phyloP scores from a whole-genome alignment of 2,329 filamentous ascomycete genomes.

The Didymella pomorum region DNA sequence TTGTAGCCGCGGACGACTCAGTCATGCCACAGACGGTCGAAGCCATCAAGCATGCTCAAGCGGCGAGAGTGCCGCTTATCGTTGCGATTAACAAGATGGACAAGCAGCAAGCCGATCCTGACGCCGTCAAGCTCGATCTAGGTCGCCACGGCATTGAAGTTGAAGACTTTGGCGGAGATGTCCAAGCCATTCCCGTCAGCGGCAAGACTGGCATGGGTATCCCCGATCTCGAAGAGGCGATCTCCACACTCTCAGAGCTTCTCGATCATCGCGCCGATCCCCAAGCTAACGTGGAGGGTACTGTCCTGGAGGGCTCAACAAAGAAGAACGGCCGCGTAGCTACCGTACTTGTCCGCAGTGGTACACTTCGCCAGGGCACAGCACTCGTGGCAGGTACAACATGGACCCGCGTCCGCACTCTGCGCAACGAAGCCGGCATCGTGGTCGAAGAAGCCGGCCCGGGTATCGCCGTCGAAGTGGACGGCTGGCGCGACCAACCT shows the following conservation, averaged over 20 bases:
- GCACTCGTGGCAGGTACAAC: constrained; percentile 86
- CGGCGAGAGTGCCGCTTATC: constrained; percentile 90
- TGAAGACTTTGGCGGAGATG: constrained; percentile 93
- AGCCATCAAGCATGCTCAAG: constrained; percentile 90
- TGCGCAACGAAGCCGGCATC: constrained; percentile 84
- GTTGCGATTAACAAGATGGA: constrained; percentile 98
- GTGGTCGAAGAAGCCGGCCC: constrained; percentile 78
- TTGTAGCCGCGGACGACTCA: constrained; percentile 95
- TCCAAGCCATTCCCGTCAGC: constrained; percentile 88
- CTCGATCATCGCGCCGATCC: constrained; percentile 85
- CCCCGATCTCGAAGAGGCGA: constrained; percentile 88
- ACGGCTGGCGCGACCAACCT: constrained; percentile 93
- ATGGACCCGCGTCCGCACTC: constrained; percentile 83
- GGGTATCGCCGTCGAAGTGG: constrained; percentile 88
- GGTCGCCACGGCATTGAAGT: constrained; percentile 84
- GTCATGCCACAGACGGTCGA: constrained; percentile 98
- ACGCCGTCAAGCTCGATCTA: constrained; percentile 88
- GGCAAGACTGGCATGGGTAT: constrained; percentile 95
- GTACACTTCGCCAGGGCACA: constrained; percentile 82
- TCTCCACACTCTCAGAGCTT: constrained; percentile 84
- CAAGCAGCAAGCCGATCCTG: constrained; percentile 80
- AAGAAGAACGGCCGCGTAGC: constrained; percentile 86
- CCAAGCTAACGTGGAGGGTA: constrained; percentile 84
- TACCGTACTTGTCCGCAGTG: constrained; percentile 86
- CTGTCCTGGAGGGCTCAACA: constrained; percentile 90